Percentiles rank a stretch among this genome's conserved stretches.
phyloP scores from a whole-genome alignment of 495 filamentous ascomycete genomes.

The Neurospora sp. region DNA sequence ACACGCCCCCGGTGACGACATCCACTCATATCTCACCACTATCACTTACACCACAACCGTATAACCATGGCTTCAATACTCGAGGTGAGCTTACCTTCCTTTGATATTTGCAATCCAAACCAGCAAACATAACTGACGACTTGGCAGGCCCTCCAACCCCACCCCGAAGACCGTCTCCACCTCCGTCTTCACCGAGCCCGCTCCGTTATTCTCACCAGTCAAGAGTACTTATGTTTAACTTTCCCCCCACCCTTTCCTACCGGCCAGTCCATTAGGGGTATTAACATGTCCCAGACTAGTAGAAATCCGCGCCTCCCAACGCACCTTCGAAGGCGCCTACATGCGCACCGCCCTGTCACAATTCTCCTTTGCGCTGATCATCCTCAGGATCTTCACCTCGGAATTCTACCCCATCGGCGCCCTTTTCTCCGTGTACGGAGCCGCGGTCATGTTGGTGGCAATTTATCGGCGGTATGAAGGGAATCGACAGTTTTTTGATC shows the following conservation, averaged over 20 bases:
- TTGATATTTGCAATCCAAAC: too few relatives aligned
- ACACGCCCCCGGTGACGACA: not conserved
- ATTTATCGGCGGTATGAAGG: conserved; percentile 78
- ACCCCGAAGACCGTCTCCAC: conserved; percentile 44
- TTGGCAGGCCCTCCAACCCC: conserved; percentile 30
- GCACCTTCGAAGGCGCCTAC: conserved; percentile 96
- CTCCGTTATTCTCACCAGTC: conserved; percentile 66
- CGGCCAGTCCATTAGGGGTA: too few relatives aligned
- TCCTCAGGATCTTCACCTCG: conserved; percentile 90
- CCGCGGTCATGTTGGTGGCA: conserved; percentile 69
- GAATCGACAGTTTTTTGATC: conserved; percentile 86
- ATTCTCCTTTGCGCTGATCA: conserved; percentile 88
- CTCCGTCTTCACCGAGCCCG: conserved; percentile 78
- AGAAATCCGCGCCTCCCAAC: conserved; percentile 86
- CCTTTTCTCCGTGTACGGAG: conserved; percentile 83
- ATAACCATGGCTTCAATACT: conserved; percentile 19
- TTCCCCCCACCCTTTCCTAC: too few relatives aligned
- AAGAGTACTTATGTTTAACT: conserved; percentile 37
- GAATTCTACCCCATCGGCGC: conserved; percentile 94
- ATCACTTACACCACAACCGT: not conserved
- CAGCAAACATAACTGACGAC: too few relatives aligned
- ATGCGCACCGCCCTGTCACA: conserved; percentile 87
- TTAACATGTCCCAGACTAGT: conserved; percentile 40
- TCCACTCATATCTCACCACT: not conserved
- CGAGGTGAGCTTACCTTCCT: conserved; percentile 3